Percentiles rank a stretch among this genome's conserved stretches.
Conservation (phyloP, 2,329 filamentous ascomycete species). For the Colletotrichum noveboracense region DNA sequence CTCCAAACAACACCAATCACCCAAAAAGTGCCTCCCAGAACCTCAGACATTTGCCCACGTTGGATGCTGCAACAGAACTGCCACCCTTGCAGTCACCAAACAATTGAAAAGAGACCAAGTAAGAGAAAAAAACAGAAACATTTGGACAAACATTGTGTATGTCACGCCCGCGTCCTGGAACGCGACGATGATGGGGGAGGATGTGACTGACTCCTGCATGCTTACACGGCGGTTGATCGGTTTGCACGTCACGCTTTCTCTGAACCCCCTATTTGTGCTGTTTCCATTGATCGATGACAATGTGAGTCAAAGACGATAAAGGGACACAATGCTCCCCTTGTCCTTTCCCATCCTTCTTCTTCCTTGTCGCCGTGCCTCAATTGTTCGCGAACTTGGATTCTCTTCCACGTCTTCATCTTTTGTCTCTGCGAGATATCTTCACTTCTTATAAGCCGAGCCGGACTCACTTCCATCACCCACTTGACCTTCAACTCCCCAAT, state of each 20-base stretch:
- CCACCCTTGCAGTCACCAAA: constrained; percentile 5
- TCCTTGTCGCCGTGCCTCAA: neutral
- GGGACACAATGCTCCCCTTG: neutral
- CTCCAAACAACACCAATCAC: neutral
- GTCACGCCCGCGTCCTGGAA: neutral
- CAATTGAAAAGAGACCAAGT: neutral
- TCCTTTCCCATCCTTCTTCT: neutral
- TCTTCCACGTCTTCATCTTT: neutral
- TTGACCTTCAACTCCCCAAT: neutral
- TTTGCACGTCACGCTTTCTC: neutral
- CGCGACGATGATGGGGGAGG: neutral
- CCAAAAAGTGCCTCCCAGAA: neutral
- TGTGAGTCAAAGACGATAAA: neutral
- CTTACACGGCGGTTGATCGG: neutral
- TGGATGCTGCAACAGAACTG: neutral
- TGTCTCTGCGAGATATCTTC: neutral
- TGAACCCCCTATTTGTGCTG: neutral
- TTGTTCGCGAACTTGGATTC: neutral
- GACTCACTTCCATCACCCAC: neutral
- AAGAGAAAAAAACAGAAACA: neutral
- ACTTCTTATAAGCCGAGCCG: neutral
- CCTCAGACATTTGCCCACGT: neutral
- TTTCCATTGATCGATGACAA: neutral
- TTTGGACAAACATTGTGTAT: neutral
- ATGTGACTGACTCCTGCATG: neutral